Conservation (phyloP, 352 stramenopile species). For the Phytophthora citrophthora region DNA sequence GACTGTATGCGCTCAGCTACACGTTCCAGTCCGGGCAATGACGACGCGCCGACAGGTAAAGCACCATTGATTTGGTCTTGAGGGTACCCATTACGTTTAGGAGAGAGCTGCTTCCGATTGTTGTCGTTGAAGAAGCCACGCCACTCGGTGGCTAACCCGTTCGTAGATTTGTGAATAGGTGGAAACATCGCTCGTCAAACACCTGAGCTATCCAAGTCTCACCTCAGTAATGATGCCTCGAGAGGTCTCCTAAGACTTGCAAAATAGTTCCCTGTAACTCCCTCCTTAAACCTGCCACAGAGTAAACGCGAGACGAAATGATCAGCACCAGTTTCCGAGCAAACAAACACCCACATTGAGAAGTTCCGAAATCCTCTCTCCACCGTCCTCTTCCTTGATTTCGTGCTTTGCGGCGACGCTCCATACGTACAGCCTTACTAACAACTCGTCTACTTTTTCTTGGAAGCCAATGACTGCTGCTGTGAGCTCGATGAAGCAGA, state of each 20-base stretch:
- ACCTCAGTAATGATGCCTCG: neutral
- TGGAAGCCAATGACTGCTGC: slow-evolving; percentile 16
- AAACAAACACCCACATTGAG: slow-evolving; percentile 6
- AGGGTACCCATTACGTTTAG: slow-evolving; percentile 10
- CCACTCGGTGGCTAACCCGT: slow-evolving; percentile 18
- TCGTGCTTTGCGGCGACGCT: slow-evolving; percentile 16
- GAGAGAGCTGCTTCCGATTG: slow-evolving; percentile 26
- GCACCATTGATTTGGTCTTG: slow-evolving; percentile 4
- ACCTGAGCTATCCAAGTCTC: neutral
- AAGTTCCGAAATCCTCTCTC: slow-evolving; percentile 26
- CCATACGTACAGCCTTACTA: slow-evolving; percentile 20
- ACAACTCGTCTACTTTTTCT: slow-evolving; percentile 39
- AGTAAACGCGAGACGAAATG: slow-evolving; percentile 3
- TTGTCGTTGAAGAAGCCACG: slow-evolving; percentile 14
- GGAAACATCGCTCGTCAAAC: slow-evolving; percentile 45
- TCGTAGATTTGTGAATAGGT: slow-evolving; percentile 52
- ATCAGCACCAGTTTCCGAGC: slow-evolving; percentile 5
- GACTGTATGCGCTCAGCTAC: slow-evolving; percentile 36
- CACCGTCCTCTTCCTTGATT: slow-evolving; percentile 40
- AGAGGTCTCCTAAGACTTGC: too few relatives aligned
- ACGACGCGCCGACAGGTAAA: neutral
- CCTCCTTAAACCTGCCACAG: slow-evolving; percentile 2
- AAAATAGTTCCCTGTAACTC: slow-evolving; percentile 32
- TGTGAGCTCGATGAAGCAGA: slow-evolving; percentile 19
- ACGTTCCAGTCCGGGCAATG: slow-evolving; percentile 6